Evolutionary conservation across 257 asterid genomes (phyloP), one percentile per base, ranked within the genome.

Genomic region (Cinchona pubescens): DNA sequence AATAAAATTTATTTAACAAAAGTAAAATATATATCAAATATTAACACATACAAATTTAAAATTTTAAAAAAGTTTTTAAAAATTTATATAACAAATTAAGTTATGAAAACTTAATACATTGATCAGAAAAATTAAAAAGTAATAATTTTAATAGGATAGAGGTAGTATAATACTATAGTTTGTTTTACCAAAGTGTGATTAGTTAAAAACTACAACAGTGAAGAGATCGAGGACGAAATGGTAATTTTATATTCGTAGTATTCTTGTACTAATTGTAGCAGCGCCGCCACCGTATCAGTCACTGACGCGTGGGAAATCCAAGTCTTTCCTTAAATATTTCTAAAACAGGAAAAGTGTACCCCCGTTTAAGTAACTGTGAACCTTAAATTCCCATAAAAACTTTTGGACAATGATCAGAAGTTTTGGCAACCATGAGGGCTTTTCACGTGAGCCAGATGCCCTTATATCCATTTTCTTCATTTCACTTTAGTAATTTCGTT

Each of bases 231-330:
- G 84, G 81, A 21, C 30, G 51, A 72, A 72, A 58, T n/a, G 11
- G 81, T 72, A 55, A 64, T 55, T 75, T 25, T 56, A 62, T 27
- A 23, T 19, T 30, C 0, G n/a, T 34, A 23, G 64, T 34, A 15
- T 5, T 45, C 23, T 58, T 14, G 32, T 37, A 71, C n/a, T 35
- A 38, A 43, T 40, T 30, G 67, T 53, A 69, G 56, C 62, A 45
- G 75, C 82, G 88, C 88, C 83, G 84, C 72, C 82, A 59, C 73
- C 88, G 76, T 84, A 84, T 84, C 43, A 73, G 21, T 74, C 74
- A 82, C 46, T 68, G 88, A 84, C 88, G 77, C 88, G 88, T 84
- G 88, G 88, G 88, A 81, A 79, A 72, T 65, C 83, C 56, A 65
- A 82, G 61, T 49, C 66, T 63, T 78, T 69, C 81, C 85, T 67